These are phyloP conservation scores for Coemansia sp. DNA, from an alignment of 192 early-diverging fungal species.

Conservation along the genomic window DNA sequence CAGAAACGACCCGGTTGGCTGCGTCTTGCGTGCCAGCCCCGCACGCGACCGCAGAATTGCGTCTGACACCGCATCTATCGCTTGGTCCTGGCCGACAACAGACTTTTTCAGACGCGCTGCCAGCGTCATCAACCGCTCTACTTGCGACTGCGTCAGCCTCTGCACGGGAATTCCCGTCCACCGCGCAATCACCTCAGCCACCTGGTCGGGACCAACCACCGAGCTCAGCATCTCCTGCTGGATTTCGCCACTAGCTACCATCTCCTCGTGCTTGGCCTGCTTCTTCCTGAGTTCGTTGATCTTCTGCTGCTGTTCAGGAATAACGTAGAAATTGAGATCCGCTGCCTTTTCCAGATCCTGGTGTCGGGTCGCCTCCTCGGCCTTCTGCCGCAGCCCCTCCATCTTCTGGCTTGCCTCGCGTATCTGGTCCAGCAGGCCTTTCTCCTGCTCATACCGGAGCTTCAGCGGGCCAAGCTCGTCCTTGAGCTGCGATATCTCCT, in stretches of 20 bases:
- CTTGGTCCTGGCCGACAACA: conserved; percentile 91
- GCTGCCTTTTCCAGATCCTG: conserved; percentile 87
- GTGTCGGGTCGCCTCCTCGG: conserved; percentile 78
- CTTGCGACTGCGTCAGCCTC: conserved; percentile 80
- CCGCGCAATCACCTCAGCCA: conserved; percentile 89
- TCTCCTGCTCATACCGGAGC: conserved; percentile 80
- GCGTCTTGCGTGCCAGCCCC: conserved; percentile 75
- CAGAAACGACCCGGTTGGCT: conserved; percentile 89
- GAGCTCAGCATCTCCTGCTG: conserved; percentile 73
- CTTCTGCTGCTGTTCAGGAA: conserved; percentile 82
- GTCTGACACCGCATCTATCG: conserved; percentile 87
- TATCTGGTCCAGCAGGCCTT: conserved; percentile 85
- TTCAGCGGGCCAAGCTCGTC: conserved; percentile 91
- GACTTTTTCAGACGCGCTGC: conserved; percentile 74
- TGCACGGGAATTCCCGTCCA: conserved; percentile 98
- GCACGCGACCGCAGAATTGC: conserved; percentile 90
- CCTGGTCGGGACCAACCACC: conserved; percentile 86
- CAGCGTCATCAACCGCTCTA: conserved; percentile 81
- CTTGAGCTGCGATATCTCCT: conserved; percentile 78
- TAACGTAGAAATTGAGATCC: conserved; percentile 90
- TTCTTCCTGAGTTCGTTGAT: conserved; percentile 72
- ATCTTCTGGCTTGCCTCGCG: conserved; percentile 83
- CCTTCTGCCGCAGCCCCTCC: conserved; percentile 83
- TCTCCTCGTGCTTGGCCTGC: conserved; percentile 65
- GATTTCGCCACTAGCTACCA: conserved; percentile 53